phyloP scores from a whole-genome alignment of 306 rosid species.

The Trichosanthes cucumerina region DNA sequence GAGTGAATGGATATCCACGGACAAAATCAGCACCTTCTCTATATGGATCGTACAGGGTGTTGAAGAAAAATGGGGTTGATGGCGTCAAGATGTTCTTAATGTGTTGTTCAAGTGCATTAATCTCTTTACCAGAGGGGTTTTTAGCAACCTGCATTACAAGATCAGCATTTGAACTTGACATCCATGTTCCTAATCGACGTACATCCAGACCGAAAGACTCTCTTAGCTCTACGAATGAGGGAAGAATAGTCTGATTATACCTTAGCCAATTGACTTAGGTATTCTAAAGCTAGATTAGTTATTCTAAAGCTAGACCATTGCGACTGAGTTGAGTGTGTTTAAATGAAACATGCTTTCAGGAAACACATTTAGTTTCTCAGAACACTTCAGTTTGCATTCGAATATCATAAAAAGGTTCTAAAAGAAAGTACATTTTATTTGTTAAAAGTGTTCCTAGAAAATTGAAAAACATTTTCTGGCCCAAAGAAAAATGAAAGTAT shows the following conservation, averaged over 20 bases:
- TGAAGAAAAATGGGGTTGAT: conserved; percentile 73
- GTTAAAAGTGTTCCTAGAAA: neutral
- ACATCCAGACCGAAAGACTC: too few relatives aligned
- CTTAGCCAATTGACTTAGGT: too few relatives aligned
- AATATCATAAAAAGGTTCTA: neutral
- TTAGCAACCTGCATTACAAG: conserved; percentile 56
- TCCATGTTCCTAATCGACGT: neutral
- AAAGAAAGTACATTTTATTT: neutral
- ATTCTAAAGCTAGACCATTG: neutral
- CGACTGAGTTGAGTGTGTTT: neutral
- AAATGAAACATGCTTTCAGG: neutral
- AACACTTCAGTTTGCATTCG: neutral
- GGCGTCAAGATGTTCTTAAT: conserved; percentile 62
- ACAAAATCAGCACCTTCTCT: conserved; percentile 74
- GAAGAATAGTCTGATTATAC: neutral
- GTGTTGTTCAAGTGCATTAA: conserved; percentile 72
- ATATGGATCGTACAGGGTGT: conserved; percentile 78
- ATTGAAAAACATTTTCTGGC: neutral
- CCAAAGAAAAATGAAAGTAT: neutral
- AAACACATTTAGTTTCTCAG: neutral
- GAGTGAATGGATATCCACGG: conserved; percentile 81
- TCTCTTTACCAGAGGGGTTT: conserved; percentile 65
- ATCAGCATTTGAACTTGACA: neutral
- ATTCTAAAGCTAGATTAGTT: neutral
- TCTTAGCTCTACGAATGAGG: too few relatives aligned